Conservation (phyloP, 1,284 basidiomycete genomes). For the Tremellales sp. region DNA sequence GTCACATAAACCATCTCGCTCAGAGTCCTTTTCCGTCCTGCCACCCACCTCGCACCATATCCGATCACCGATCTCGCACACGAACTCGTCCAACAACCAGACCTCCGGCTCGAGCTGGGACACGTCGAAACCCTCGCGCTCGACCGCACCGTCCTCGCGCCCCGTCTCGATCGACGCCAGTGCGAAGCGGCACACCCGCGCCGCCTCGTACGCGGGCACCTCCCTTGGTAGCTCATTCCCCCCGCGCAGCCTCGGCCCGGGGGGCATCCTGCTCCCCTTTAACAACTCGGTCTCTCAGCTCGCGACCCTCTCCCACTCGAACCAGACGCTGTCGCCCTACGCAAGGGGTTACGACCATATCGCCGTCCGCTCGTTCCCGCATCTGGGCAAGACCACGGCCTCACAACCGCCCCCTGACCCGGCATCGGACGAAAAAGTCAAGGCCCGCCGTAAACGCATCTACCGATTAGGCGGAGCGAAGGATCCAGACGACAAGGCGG, state of each 20-base stretch:
- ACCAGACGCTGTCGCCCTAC: slow-evolving; percentile 87
- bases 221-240: slow-evolving; percentile 31
- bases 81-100: slow-evolving; percentile 18
- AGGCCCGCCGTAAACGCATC: slow-evolving; percentile 71
- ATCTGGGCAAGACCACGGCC: slow-evolving; percentile 45
- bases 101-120: slow-evolving; percentile 31
- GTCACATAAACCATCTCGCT: slow-evolving; percentile 10
- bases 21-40: slow-evolving; percentile 14
- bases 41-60: slow-evolving; percentile 7
- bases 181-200: slow-evolving; percentile 6
- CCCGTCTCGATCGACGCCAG: slow-evolving; percentile 17
- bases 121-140: slow-evolving; percentile 25
- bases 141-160: slow-evolving; percentile 25
- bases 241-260: slow-evolving; percentile 27
- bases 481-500: not conserved
- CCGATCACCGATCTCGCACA: slow-evolving; percentile 2
- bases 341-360: slow-evolving; percentile 83
- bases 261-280: slow-evolving; percentile 63
- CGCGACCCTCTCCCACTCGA: slow-evolving; percentile 74
- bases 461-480: slow-evolving; percentile 58
- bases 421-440: slow-evolving; percentile 51
- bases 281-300: slow-evolving; percentile 77
- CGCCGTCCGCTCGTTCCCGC: slow-evolving; percentile 79
- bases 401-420: not conserved
- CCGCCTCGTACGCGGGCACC: slow-evolving; percentile 17